Evolutionary conservation across 1,284 basidiomycete species (phyloP), one percentile per base, ranked within the genome.

Genomic region (Irpex rosettiformis): DNA sequence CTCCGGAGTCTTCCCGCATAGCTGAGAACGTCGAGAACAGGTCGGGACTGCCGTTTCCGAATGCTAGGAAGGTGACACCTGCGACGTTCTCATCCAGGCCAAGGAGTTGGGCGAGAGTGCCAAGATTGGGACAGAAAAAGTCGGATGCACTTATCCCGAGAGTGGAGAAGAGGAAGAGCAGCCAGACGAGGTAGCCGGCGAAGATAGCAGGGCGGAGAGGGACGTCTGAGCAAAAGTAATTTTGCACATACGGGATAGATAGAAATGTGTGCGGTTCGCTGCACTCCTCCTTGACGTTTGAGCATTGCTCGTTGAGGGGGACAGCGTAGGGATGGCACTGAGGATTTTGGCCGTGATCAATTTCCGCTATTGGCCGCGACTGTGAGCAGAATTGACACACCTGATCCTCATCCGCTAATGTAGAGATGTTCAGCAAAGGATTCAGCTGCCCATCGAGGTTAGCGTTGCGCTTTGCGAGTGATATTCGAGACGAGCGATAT

Each of bases 11-110:
- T 13, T 88, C 80, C 51, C 86, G 86, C 85, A 99, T 93, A 16
- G 96, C 93, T 0, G 93, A 91, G 71, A 96, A 98, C 0, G 96
- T 98, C 10, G 93, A 91, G 72, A 98, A 98, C 4, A 95, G 83
- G 71, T 96, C 94, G 0, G 94, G 94, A 64, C 90, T 93, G 28
- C 93, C 94, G 69, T 96, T 97, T 45, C 95, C 94, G 69, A 96
- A 94, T 0, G 95, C 95, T 22, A 98, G 81, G 66, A 98, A 91
- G 0, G 95, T 96, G 13, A 96, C 94, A 0, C 94, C 94, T 0
- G 94, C 93, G 6, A 96, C 87, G 60, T 91, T 92, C 72, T 98
- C 93, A 66, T 90, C 90, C 30, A 98, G 73, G 0, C 93, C 91
- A 2, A 97, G 82, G 5, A 91, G 75, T 52, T 88, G 81, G 0